A percentile compares a stretch with the other conserved stretches of the same genome.
Conservation (phyloP, 306 rosid species). For the Albizia julibrissin region DNA sequence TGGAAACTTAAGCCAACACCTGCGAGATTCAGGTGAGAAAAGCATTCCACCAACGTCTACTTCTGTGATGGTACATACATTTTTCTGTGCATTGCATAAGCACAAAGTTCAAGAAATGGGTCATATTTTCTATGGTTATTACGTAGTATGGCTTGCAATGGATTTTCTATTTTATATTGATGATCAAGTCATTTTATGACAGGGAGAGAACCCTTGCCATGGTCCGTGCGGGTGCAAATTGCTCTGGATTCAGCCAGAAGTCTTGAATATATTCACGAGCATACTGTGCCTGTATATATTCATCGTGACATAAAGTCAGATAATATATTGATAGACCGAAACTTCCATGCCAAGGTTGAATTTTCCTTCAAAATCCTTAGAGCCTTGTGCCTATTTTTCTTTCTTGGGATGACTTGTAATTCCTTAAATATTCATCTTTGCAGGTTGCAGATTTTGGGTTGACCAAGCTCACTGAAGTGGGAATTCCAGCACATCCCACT, state of each 20-base stretch:
- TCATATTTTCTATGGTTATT: too few relatives aligned
- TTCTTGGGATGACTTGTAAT: not conserved
- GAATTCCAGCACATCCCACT: conserved; percentile 37
- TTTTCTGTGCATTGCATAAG: too few relatives aligned
- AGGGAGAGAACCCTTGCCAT: conserved; percentile 73
- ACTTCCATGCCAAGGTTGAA: conserved; percentile 81
- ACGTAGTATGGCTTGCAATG: too few relatives aligned
- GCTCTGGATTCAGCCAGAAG: conserved; percentile 39
- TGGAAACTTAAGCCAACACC: not conserved
- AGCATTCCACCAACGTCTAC: not conserved
- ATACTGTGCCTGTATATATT: conserved; percentile 91
- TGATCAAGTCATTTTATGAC: conserved; percentile 24
- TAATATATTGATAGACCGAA: conserved; percentile 81
- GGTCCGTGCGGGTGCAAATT: conserved; percentile 41
- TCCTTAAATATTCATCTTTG: not conserved
- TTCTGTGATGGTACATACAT: too few relatives aligned
- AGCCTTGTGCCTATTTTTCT: not conserved
- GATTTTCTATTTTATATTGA: not conserved
- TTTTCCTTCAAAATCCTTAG: conserved; percentile 3
- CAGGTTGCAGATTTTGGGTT: conserved; percentile 74
- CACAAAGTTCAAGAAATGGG: too few relatives aligned
- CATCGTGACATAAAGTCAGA: conserved; percentile 93
- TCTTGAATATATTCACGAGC: conserved; percentile 97
- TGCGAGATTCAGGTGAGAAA: conserved; percentile 53
- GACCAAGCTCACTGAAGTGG: conserved; percentile 61